phyloP scores from a whole-genome alignment of 768 basidiomycete species.

The Suillus cothurnatus region DNA sequence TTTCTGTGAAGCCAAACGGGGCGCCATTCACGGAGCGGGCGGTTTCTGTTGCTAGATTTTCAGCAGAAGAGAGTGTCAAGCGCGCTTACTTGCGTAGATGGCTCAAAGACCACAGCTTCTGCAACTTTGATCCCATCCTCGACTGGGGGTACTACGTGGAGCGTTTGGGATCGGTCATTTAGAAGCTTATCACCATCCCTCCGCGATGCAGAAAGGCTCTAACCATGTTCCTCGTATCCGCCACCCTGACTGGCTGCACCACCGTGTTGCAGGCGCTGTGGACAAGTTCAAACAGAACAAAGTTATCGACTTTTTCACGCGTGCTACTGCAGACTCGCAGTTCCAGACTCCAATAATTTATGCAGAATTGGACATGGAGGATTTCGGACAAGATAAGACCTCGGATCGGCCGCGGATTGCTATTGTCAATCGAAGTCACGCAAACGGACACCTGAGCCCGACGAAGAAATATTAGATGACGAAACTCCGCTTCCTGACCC shows the following conservation, averaged over 20 bases:
- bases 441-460: conserved; percentile 45
- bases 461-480: conserved; percentile 27
- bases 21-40: conserved; percentile 97
- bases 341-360: conserved; percentile 15
- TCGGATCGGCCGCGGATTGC: conserved; percentile 46
- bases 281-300: conserved; percentile 99
- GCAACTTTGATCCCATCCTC: conserved; percentile 88
- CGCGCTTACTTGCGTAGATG: conserved; percentile 90
- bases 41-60: conserved; percentile 96
- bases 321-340: neutral
- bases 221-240: conserved; percentile 96
- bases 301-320: conserved; percentile 88
- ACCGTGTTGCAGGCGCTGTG: conserved; percentile 82
- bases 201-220: conserved; percentile 94
- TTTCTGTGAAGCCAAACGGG: conserved; percentile 89
- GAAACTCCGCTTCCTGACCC: conserved; percentile 61
- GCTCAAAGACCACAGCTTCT: conserved; percentile 90
- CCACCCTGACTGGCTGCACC: conserved; percentile 97
- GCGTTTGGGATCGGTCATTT: conserved; percentile 94
- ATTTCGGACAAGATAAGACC: conserved; percentile 38
- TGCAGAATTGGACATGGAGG: conserved; percentile 62
- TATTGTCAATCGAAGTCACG: conserved; percentile 54
- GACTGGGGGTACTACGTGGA: conserved; percentile 99
- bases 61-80: conserved; percentile 91
- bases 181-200: conserved; percentile 98